Percentiles rank a stretch among this genome's conserved stretches.
Conservation (phyloP, 352 stramenopile species). For the Globisporangium perplexum region DNA sequence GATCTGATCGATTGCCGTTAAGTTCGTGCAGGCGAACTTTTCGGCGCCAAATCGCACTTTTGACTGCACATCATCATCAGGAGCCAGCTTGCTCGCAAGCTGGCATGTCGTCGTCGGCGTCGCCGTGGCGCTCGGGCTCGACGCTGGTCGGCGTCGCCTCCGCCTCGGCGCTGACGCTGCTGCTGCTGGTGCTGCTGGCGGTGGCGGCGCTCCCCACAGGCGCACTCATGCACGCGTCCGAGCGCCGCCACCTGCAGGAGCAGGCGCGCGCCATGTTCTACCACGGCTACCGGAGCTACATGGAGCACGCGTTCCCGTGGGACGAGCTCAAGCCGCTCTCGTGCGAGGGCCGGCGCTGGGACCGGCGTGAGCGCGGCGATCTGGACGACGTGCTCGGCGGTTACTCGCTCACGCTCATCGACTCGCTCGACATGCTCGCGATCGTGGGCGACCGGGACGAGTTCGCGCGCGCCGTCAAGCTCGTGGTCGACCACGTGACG, state of each 20-base stretch:
- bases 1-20: too few species aligned
- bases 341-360: slow-evolving; percentile 72
- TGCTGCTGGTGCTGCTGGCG: background rate
- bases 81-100: too few species aligned
- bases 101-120: too few species aligned
- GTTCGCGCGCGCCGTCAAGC: slow-evolving; percentile 64
- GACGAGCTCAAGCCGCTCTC: slow-evolving; percentile 85
- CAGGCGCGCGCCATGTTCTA: slow-evolving; percentile 87
- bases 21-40: too few species aligned
- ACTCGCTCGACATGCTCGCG: slow-evolving; percentile 88
- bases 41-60: too few species aligned
- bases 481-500: slow-evolving; percentile 45
- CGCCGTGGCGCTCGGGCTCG: too few species aligned
- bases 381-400: slow-evolving; percentile 82
- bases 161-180: background rate
- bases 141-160: background rate
- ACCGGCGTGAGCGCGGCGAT: slow-evolving; percentile 72
- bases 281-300: slow-evolving; percentile 85
- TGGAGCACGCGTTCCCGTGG: slow-evolving; percentile 83
- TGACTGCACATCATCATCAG: too few species aligned
- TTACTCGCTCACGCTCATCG: slow-evolving; percentile 82
- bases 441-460: slow-evolving; percentile 77
- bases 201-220: background rate
- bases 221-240: slow-evolving; percentile 62
- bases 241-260: slow-evolving; percentile 59